phyloP scores from a whole-genome alignment of 2,329 filamentous ascomycete species.

The Fusarium verticillioides region DNA sequence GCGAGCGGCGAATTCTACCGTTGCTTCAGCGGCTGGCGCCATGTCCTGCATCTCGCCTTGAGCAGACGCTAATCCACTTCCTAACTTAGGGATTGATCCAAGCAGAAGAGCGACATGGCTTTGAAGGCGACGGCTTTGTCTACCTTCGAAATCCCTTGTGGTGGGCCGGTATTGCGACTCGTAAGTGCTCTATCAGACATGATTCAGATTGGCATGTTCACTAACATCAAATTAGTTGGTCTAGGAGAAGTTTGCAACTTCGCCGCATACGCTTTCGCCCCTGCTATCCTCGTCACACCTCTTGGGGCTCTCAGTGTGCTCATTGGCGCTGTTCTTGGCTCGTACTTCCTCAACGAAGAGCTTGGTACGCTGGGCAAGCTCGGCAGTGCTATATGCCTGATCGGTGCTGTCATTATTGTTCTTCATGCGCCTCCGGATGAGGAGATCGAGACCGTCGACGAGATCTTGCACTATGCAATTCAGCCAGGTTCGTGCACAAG shows the following conservation, averaged over 20 bases:
- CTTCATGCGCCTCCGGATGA: slow-evolving; percentile 95
- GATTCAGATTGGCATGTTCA: background rate
- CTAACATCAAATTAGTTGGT: slow-evolving; percentile 71
- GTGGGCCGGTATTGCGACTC: slow-evolving; percentile 94
- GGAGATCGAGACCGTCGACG: slow-evolving; percentile 89
- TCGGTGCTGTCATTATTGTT: slow-evolving; percentile 97
- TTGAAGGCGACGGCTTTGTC: slow-evolving; percentile 94
- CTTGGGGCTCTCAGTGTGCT: slow-evolving; percentile 93
- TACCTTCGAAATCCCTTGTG: slow-evolving; percentile 95
- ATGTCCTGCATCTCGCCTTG: background rate
- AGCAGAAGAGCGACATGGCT: slow-evolving; percentile 90
- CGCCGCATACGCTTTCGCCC: slow-evolving; percentile 96
- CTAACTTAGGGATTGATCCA: slow-evolving; percentile 80
- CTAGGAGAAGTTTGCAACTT: slow-evolving; percentile 97
- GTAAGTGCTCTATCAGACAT: slow-evolving; percentile 64
- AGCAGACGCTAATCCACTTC: slow-evolving; percentile 21
- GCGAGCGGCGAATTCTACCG: background rate
- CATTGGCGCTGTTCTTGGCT: slow-evolving; percentile 92
- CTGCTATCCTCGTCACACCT: slow-evolving; percentile 97
- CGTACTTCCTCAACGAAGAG: slow-evolving; percentile 92
- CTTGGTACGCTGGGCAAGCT: slow-evolving; percentile 92
- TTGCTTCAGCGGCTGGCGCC: background rate
- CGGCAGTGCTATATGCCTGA: slow-evolving; percentile 94
- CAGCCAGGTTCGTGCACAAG: slow-evolving; percentile 75
- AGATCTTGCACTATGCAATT: slow-evolving; percentile 90